Conservation (phyloP, 1,284 basidiomycete species). For the Heterobasidion occidentale region DNA sequence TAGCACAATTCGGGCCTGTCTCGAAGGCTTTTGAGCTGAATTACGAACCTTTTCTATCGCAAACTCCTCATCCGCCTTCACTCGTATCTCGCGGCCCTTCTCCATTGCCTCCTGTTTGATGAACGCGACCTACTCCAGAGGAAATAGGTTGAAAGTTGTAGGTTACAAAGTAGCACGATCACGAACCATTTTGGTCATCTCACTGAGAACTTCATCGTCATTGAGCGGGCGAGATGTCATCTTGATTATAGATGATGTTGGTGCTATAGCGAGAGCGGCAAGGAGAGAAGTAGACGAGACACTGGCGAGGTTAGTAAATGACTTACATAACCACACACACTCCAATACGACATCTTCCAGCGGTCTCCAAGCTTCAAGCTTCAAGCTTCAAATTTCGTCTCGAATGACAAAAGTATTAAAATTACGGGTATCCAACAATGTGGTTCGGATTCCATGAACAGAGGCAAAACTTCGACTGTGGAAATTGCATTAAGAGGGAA, state of each 20-base stretch:
- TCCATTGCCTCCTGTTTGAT: constrained; percentile 96
- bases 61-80: constrained; percentile 97
- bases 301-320: no score
- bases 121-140: constrained; percentile 70
- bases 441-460: neutral
- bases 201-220: constrained; percentile 92
- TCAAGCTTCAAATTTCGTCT: no score
- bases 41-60: constrained; percentile 84
- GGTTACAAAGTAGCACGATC: neutral
- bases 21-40: neutral
- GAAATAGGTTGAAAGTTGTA: constrained; percentile 3
- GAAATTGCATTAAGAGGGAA: constrained; percentile 63
- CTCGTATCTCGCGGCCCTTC: constrained; percentile 93
- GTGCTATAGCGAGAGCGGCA: no score
- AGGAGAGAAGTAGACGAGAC: no score
- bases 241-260: neutral
- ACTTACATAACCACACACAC: no score
- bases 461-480: neutral
- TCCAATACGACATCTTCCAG: no score
- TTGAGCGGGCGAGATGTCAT: constrained; percentile 53
- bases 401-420: no score
- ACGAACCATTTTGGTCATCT: constrained; percentile 98
- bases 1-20: neutral
- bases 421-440: no score
- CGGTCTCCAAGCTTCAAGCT: no score